phyloP scores from a whole-genome alignment of 116 monocot species.

The Posidonia oceanica region DNA sequence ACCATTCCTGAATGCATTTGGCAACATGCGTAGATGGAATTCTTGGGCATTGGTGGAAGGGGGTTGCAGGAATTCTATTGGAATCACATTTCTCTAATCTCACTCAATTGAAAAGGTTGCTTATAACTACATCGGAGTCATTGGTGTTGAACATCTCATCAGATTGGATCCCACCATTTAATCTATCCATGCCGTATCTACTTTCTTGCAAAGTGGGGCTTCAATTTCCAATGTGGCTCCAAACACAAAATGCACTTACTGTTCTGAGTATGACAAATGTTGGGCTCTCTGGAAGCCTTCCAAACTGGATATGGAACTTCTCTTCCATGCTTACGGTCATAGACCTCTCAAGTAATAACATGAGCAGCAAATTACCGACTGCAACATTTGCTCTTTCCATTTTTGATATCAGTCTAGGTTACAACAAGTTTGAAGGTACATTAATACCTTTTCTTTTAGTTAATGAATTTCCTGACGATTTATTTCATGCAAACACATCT shows the following conservation, averaged over 20 bases:
- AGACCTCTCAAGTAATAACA: slow-evolving; percentile 15
- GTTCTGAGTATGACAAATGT: slow-evolving; percentile 11
- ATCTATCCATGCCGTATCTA: background rate
- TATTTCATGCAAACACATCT: background rate
- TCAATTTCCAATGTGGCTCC: slow-evolving; percentile 17
- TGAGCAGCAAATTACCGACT: slow-evolving; percentile 7
- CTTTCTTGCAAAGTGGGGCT: slow-evolving; percentile 8
- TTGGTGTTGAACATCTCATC: background rate
- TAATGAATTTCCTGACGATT: background rate
- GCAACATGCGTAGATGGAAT: background rate
- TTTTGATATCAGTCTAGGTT: slow-evolving; percentile 2
- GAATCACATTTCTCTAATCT: slow-evolving; percentile 14
- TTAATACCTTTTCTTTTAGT: background rate
- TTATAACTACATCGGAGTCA: background rate
- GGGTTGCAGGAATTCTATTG: slow-evolving; percentile 7
- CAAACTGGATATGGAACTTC: slow-evolving; percentile 22
- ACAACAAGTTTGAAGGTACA: slow-evolving; percentile 11
- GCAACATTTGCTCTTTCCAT: background rate
- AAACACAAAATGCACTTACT: slow-evolving; percentile 5
- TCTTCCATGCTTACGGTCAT: slow-evolving; percentile 2
- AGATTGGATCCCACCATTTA: slow-evolving; percentile 22
- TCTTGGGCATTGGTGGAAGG: background rate
- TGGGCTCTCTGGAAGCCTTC: slow-evolving; percentile 15
- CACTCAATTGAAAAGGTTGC: background rate
- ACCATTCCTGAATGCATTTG: background rate